phyloP scores from a whole-genome alignment of 148 eudicot genomes.

The Persicaria maculosa region DNA sequence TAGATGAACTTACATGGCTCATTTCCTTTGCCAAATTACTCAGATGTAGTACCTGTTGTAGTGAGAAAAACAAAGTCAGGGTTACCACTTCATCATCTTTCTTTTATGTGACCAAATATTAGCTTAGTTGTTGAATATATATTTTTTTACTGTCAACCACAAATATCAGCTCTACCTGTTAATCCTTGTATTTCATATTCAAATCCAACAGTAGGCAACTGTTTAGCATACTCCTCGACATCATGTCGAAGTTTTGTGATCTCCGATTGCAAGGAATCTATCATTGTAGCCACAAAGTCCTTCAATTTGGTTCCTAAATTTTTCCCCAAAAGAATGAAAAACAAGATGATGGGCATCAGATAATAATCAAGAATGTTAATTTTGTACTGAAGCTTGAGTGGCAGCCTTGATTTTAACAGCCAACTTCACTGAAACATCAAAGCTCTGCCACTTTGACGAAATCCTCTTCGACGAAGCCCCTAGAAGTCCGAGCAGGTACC shows the following conservation, averaged over 20 bases:
- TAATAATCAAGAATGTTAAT: not conserved
- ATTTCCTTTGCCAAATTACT: not conserved
- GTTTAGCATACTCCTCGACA: slow-evolving; percentile 92
- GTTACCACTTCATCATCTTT: too few relatives aligned
- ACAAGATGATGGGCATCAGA: not conserved
- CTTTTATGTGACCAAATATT: too few relatives aligned
- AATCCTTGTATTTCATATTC: slow-evolving; percentile 91
- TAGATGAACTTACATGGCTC: not conserved
- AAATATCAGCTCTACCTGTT: slow-evolving; percentile 9
- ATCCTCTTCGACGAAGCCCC: slow-evolving; percentile 93
- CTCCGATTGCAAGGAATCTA: slow-evolving; percentile 58
- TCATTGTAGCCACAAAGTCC: slow-evolving; percentile 82
- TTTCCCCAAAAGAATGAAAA: not conserved
- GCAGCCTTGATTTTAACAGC: slow-evolving; percentile 72
- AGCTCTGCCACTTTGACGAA: slow-evolving; percentile 92
- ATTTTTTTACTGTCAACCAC: too few relatives aligned
- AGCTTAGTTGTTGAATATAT: too few relatives aligned
- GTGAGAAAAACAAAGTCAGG: too few relatives aligned
- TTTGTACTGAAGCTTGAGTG: slow-evolving; percentile 22
- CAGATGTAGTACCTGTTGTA: not conserved
- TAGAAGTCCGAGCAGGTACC: slow-evolving; percentile 91
- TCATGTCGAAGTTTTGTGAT: slow-evolving; percentile 55
- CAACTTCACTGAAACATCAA: slow-evolving; percentile 83
- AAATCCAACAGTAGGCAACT: slow-evolving; percentile 90
- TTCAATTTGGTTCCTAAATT: slow-evolving; percentile 85